Base-by-base conservation (phyloP, 495 filamentous ascomycete species). In the Hypoxylon perforatum region DNA sequence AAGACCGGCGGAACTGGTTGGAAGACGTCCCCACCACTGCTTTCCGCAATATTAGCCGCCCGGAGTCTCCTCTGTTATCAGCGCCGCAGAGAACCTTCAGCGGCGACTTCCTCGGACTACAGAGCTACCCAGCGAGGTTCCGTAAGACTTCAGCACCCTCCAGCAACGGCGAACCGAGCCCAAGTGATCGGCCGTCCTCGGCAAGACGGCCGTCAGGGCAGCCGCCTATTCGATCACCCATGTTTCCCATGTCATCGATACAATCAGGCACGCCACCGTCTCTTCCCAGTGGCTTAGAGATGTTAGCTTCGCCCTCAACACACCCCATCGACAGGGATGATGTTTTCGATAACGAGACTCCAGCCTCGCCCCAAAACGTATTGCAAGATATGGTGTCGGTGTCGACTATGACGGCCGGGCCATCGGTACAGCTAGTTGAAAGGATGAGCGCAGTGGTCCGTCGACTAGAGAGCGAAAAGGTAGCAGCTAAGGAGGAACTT, bases 361-460 rank as follows among this genome's bases (percentile, higher is more conserved):
- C 85, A 11, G 84, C 85, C 8, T 89, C 91, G 4, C 91, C 90
- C 3, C 89, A 88, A 23, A 87, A 88, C 54, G 87, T 90, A 15
- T 85, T 94, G 69, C 91, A 94, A 67, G 94, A 98, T 67, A 89
- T 97, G 74, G 85, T 96, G 28, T 95, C 91, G 12, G 92, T 92
- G 15, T 95, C 92, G 2, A 96, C 95, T 6, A 87, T 91, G 17
- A 93, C 88, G 5, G 92, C 95, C 0, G 95, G 95, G 0, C 95
- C 95, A 3, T 94, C 91, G 3, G 94, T 99, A 2, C 95, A 98
- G 75, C 85, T 99, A 0, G 93, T 99, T 4, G 95, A 98, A 76
- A 90, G 96, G 44, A 97, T 99, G 94, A 92, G 89, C 64, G 91
- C 94, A 35, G 90, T 93, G 1, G 92, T 99, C 19, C 90, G 95